These are phyloP conservation scores for Buxus sempervirens DNA, from an alignment of 164 flowering plant genomes.

Conservation along the genomic window DNA sequence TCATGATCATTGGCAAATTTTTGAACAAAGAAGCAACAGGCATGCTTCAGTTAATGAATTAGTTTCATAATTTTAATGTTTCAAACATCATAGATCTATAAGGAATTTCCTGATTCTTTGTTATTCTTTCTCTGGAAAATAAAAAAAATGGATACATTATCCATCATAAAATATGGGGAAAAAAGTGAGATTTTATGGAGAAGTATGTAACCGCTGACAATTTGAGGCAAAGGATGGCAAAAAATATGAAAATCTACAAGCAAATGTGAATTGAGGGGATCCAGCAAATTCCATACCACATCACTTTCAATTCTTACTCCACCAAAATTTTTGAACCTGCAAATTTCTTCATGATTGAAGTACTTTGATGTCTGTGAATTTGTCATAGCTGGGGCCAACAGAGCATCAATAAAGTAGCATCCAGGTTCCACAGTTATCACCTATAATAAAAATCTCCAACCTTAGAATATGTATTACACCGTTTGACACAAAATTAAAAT, in stretches of 20 bases:
- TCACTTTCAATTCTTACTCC: slow-evolving; percentile 98
- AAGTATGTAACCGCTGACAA: neutral
- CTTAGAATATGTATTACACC: slow-evolving; percentile 1
- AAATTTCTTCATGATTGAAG: slow-evolving; percentile 48
- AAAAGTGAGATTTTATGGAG: too few relatives aligned
- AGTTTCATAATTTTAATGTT: neutral
- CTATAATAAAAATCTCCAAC: slow-evolving; percentile 27
- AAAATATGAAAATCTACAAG: neutral
- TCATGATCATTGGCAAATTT: neutral
- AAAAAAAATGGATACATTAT: neutral
- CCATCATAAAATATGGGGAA: too few relatives aligned
- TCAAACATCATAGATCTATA: too few relatives aligned
- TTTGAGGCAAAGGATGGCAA: neutral
- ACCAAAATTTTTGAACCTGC: slow-evolving; percentile 64
- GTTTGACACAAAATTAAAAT: neutral
- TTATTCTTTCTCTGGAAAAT: neutral
- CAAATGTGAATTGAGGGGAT: slow-evolving; percentile 2
- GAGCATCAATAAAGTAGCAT: slow-evolving; percentile 87
- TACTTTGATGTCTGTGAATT: slow-evolving; percentile 51
- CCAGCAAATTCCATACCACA: slow-evolving; percentile 49
- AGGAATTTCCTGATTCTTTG: neutral
- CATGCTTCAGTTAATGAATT: neutral
- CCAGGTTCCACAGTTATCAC: slow-evolving; percentile 98
- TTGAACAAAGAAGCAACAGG: neutral
- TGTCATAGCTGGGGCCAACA: slow-evolving; percentile 71